A percentile compares a stretch with the other conserved stretches of the same genome.
These are phyloP conservation scores for Blastobotrys peoriensis DNA, from an alignment of 805 yeast species.

Conservation along the genomic window DNA sequence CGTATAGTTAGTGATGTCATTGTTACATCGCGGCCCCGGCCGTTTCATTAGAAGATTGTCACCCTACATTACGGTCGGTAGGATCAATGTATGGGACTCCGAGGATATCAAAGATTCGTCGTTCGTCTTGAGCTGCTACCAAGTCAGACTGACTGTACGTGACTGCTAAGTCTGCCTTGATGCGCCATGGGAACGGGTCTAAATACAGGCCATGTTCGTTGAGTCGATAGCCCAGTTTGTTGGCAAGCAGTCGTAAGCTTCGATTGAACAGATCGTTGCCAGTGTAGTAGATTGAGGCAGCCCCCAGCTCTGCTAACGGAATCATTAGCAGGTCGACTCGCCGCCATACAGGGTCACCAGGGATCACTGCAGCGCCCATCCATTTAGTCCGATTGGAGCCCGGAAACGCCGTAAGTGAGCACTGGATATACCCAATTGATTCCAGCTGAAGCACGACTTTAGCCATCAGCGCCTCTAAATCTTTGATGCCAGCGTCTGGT, in stretches of 20 bases:
- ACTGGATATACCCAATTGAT: conserved; percentile 33
- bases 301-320: conserved; percentile 42
- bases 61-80: conserved; percentile 26
- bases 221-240: conserved; percentile 33
- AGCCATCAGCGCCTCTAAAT: conserved; percentile 19
- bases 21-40: too few relatives aligned
- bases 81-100: conserved; percentile 36
- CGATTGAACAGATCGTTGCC: conserved; percentile 52
- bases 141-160: conserved; percentile 18
- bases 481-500: conserved; percentile 25
- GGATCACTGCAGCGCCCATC: conserved; percentile 30
- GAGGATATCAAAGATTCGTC: conserved; percentile 39
- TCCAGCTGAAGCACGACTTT: conserved; percentile 24
- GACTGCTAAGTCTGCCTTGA: conserved; percentile 14
- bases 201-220: conserved; percentile 41
- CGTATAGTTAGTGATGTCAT: too few relatives aligned
- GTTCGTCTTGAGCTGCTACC: conserved; percentile 41
- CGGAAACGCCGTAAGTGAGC: conserved; percentile 23
- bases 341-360: conserved; percentile 35
- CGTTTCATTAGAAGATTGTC: conserved; percentile 4
- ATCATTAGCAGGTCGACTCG: conserved; percentile 47
- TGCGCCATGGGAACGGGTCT: conserved; percentile 6
- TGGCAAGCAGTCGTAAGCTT: conserved; percentile 39
- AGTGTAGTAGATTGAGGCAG: conserved; percentile 46
- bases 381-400: conserved; percentile 23